A percentile compares a stretch with the other conserved stretches of the same genome.
phyloP scores from a whole-genome alignment of 768 basidiomycete genomes.

The Boletus rubescentipes region DNA sequence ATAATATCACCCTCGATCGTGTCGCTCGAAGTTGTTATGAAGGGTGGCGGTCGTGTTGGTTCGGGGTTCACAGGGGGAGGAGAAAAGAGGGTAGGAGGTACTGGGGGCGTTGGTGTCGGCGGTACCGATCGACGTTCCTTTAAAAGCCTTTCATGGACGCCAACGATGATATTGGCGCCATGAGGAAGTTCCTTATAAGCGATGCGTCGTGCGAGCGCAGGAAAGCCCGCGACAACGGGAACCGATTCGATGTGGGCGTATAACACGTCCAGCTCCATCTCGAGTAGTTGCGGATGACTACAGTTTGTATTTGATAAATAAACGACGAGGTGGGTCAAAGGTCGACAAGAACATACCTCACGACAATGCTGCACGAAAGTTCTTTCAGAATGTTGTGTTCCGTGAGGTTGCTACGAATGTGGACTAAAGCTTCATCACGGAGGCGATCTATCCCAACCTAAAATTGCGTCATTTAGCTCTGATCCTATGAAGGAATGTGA shows the following conservation, averaged over 20 bases:
- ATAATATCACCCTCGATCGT: no score
- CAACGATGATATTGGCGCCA: constrained; percentile 21
- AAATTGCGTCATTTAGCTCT: background rate
- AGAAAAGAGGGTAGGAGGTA: no score
- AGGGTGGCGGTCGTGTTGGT: no score
- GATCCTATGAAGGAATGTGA: no score
- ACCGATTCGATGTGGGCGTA: constrained; percentile 13
- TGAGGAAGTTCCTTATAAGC: constrained; percentile 17
- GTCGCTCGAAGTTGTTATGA: no score
- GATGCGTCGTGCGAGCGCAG: constrained; percentile 10
- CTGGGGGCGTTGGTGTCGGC: no score
- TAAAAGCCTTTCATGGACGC: constrained; percentile 16
- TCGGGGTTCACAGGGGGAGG: no score
- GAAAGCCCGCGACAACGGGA: constrained; percentile 9
- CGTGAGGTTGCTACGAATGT: constrained; percentile 15
- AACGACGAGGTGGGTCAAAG: background rate
- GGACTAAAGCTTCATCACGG: constrained; percentile 12
- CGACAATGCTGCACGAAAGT: constrained; percentile 13
- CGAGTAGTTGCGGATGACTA: constrained; percentile 15
- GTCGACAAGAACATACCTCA: constrained; percentile 10
- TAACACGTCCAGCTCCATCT: constrained; percentile 23
- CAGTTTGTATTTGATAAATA: background rate
- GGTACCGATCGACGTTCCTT: background rate
- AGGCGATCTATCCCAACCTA: constrained; percentile 21
- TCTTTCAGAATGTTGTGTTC: constrained; percentile 21